These are phyloP conservation scores for Elsinoe perseae DNA, from an alignment of 2,329 filamentous ascomycete genomes.

Conservation along the genomic window DNA sequence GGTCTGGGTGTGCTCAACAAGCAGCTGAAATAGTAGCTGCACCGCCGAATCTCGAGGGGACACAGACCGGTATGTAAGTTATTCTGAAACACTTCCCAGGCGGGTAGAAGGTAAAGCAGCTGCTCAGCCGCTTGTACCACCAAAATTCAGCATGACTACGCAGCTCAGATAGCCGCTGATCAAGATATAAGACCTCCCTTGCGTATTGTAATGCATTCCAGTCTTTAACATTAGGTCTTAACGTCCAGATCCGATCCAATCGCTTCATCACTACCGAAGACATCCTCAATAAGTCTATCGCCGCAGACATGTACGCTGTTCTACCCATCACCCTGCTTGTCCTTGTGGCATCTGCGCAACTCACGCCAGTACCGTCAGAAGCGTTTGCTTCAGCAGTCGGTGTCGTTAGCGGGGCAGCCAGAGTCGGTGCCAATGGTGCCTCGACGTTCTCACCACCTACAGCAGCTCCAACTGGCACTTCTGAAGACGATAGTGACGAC, in stretches of 20 bases:
- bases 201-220: neutral
- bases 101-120: neutral
- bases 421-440: neutral
- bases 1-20: neutral
- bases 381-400: neutral
- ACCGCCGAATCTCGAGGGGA: no score
- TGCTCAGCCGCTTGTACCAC: conserved; percentile 1
- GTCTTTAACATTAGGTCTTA: neutral
- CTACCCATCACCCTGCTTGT: neutral
- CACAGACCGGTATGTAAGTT: no score
- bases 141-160: neutral
- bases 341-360: neutral
- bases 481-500: neutral
- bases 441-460: neutral
- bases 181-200: neutral
- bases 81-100: neutral
- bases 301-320: neutral
- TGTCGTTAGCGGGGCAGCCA: neutral
- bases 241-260: neutral
- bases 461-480: neutral
- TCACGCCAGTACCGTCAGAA: neutral
- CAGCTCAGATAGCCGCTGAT: neutral
- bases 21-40: neutral
- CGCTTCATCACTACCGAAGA: neutral
- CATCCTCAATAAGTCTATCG: neutral